Base-by-base conservation (phyloP, 805 yeast species). In the Saturnispora besseyi region DNA sequence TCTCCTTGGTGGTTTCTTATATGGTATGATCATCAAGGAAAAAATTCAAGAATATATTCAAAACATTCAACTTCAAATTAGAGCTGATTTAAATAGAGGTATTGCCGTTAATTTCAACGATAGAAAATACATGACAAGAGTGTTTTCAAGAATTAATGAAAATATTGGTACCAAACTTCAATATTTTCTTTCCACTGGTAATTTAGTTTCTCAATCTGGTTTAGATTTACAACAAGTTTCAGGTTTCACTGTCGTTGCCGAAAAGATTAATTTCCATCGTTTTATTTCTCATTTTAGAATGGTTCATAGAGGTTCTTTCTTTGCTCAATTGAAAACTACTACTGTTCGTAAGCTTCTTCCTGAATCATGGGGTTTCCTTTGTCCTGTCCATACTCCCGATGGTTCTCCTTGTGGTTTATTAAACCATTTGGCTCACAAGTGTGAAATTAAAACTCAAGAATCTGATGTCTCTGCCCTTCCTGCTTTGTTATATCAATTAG, bases 301-400 rank as follows among this genome's bases (percentile, higher is more conserved):
- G 99, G 98, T 93, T 48, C 99, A 93, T 70, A 85, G 99, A 80
- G 99, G 99, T 69, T 88, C 98, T 57, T 93, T 93, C 82, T 93
- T 93, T 67, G 97, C 99, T 42, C 96, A 91, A 68, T 77, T 93
- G 71, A 93, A 93, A 66, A 93, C 99, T 40, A 93, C 99, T 24
- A 85, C 98, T 1, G 99, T 93, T 45, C 82, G 99, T 74, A 93
- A 93, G 67, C 74, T 93, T 60, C 76, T 93, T 51, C 99, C 99
- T 1, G 99, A 93, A 68, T 87, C 96, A 1, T 93, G 99, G 99
- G 99, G 99, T 3, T 93, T 93, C 78, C 71, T 93, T 59, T 93
- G 99, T 71, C 99, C 99, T 11, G 99, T 93, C 24, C 99, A 93
- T 68, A 93, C 99, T 12, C 99, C 99, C 5, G 99, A 93, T 84